These are phyloP conservation scores for Pachyrhizus erosus DNA, from an alignment of 306 rosid genomes.

Conservation along the genomic window DNA sequence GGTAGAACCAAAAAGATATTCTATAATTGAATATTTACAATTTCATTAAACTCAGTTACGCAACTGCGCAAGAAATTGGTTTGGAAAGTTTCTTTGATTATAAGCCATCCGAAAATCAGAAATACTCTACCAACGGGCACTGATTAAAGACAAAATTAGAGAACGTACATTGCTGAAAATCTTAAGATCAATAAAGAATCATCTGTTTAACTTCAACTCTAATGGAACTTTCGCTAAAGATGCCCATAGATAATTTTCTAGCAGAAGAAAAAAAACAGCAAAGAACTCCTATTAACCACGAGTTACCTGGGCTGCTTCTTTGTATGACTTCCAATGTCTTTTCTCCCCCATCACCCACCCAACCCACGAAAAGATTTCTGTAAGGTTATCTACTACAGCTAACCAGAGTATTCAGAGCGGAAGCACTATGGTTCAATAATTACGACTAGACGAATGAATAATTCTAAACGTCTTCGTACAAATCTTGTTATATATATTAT, in stretches of 20 bases:
- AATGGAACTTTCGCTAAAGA: neutral
- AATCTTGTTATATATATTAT: neutral
- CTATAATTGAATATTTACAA: neutral
- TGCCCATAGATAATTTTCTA: neutral
- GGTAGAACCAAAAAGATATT: neutral
- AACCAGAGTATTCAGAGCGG: neutral
- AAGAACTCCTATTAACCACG: neutral
- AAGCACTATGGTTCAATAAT: slow-evolving; percentile 17
- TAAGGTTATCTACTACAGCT: neutral
- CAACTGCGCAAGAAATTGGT: neutral
- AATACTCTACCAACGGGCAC: neutral
- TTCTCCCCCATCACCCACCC: neutral
- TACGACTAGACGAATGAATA: neutral
- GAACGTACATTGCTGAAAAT: neutral
- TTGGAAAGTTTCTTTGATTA: slow-evolving; percentile 1
- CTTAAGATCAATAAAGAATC: neutral
- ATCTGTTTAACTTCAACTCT: neutral
- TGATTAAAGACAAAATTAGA: neutral
- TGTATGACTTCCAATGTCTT: too few species aligned
- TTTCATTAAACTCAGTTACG: neutral
- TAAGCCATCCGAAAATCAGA: slow-evolving; percentile 8
- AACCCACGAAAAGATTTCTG: neutral
- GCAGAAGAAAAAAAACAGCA: neutral
- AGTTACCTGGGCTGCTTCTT: too few species aligned
- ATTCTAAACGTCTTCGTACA: neutral